A percentile compares a stretch with the other conserved stretches of the same genome.
Evolutionary conservation across 176 grass and related monocot genomes (phyloP).

Genomic region (Phoenix roebelenii): DNA sequence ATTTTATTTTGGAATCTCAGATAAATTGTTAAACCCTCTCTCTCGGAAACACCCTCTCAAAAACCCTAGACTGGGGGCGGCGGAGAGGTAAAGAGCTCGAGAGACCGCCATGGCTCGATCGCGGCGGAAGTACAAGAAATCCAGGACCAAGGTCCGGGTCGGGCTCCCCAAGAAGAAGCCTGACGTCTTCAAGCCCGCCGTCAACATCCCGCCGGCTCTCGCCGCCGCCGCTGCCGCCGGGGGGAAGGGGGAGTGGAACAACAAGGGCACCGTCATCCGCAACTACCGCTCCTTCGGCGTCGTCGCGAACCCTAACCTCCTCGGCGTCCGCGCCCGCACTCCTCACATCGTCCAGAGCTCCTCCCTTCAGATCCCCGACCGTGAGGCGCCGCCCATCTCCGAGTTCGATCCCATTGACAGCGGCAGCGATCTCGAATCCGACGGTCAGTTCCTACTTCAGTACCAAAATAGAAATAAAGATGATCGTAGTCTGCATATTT

Average conservation of each 20-base stretch:
- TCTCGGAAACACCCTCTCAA: too few relatives aligned
- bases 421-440: slow-evolving; percentile 63
- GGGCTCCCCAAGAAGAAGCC: slow-evolving; percentile 69
- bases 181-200: slow-evolving; percentile 59
- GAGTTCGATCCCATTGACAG: slow-evolving; percentile 68
- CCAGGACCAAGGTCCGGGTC: slow-evolving; percentile 62
- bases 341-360: slow-evolving; percentile 40
- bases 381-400: slow-evolving; percentile 16
- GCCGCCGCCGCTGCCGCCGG: slow-evolving; percentile 34
- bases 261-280: slow-evolving; percentile 70
- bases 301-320: slow-evolving; percentile 73
- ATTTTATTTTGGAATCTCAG: too few relatives aligned
- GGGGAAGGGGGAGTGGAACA: slow-evolving; percentile 35
- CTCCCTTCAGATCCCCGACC: slow-evolving; percentile 46
- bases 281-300: slow-evolving; percentile 86
- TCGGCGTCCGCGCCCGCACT: slow-evolving; percentile 56
- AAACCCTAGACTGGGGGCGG: too few relatives aligned
- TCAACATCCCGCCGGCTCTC: slow-evolving; percentile 47
- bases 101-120: slow-evolving; percentile 50
- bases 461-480: too few relatives aligned
- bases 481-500: too few relatives aligned
- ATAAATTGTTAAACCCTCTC: too few relatives aligned
- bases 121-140: slow-evolving; percentile 79
- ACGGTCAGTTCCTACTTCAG: slow-evolving; percentile 34
- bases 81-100: too few relatives aligned